Base-by-base conservation (phyloP, 768 basidiomycete genomes). In the Boletus sp. region DNA sequence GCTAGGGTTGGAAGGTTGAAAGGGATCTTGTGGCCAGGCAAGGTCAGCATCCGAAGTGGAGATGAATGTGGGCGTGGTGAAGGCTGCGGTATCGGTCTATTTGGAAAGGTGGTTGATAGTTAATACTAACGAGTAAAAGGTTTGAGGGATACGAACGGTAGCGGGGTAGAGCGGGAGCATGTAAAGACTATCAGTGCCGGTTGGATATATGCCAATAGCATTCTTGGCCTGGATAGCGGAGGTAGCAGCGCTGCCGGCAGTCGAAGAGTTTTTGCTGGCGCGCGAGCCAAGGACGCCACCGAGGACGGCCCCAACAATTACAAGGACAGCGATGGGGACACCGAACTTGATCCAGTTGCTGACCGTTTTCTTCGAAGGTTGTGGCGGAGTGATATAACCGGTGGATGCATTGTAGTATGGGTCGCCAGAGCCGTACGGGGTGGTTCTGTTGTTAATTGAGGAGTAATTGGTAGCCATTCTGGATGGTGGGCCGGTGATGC, bases 111-210 rank as follows among this genome's bases (percentile, higher is more conserved):
- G 2, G 19, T 53, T 19, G 21, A 32, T 10, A 7, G 19, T 48
- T 17, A 44, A 52, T 34, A 33, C 15, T 13, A 11, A 40, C 19
- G 30, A 44, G 35, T 38, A 23, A 25, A 19, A 52, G 43, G 21
- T 27, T n/a, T 15, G 21, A 52, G 33, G 35, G 50, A 51, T 23
- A 82, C 91, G 75, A 57, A 95, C 94, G 6, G 90, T 90, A 19
- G 90, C 86, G 7, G 93, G 91, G 68, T 95, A 96, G 27, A 94
- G 66, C 1, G 95, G 95, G 51, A 92, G 77, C 75, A 87, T 79
- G 68, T 83, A 96, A 46, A 82, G 77, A 63, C 83, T 83, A 65
- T 94, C 79, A 17, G 94, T 97, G 6, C 84, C 83, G 2, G 87
- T 87, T 29, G 93, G 82, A 64, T 85, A 90, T 38, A 82, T 68